phyloP scores from a whole-genome alignment of 208 protist species.

The Phytomonas francai region DNA sequence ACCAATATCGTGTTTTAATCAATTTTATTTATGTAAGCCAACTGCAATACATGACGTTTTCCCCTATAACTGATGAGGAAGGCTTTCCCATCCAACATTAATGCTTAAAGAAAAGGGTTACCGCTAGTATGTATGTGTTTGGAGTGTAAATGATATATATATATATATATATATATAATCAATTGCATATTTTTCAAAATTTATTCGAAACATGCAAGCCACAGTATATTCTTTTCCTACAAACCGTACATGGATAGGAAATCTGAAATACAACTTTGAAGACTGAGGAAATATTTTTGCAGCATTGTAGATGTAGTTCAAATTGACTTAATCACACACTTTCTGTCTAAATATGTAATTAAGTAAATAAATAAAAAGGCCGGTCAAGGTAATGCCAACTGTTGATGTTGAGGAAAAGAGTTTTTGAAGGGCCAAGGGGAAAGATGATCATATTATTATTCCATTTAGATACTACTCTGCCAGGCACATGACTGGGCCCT shows the following conservation, averaged over 20 bases:
- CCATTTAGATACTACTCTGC: not conserved
- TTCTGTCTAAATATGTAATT: not conserved
- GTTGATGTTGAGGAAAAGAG: not conserved
- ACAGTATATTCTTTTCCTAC: not conserved
- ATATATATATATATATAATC: not conserved
- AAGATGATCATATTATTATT: conserved; percentile 5
- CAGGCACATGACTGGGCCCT: not conserved
- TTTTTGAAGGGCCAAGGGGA: not conserved
- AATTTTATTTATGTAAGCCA: conserved; percentile 5
- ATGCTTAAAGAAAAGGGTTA: conserved; percentile 2
- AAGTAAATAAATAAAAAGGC: not conserved
- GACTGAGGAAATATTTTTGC: not conserved
- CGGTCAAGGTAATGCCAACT: not conserved
- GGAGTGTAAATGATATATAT: not conserved
- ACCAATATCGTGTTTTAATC: conserved; percentile 1
- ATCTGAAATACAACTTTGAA: not conserved
- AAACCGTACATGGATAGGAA: not conserved
- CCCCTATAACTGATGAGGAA: not conserved
- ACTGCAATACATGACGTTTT: not conserved
- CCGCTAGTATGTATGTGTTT: not conserved
- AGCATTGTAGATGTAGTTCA: not conserved
- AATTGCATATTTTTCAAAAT: not conserved
- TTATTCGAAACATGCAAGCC: not conserved
- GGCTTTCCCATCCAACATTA: not conserved
- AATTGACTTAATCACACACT: not conserved